Evolutionary conservation across 2,329 filamentous ascomycete species (phyloP).

Genomic region (Tolypocladium sp.): DNA sequence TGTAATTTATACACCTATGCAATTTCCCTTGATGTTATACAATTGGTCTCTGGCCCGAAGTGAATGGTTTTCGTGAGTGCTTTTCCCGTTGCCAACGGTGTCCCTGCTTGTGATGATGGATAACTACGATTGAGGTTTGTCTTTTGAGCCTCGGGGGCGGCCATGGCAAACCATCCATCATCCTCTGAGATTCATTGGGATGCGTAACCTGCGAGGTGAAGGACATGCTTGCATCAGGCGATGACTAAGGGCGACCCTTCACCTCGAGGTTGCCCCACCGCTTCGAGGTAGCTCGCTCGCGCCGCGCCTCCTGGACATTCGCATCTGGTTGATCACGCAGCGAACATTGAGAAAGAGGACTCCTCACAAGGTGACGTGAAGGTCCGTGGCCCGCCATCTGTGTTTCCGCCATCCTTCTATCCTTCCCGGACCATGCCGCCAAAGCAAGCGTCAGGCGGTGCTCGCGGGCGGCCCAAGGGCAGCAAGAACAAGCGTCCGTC

Average conservation of each 20-base stretch:
- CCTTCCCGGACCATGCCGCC: slow-evolving; percentile 28
- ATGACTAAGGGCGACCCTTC: background rate
- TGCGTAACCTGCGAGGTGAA: too few relatives aligned
- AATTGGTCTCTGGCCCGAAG: background rate
- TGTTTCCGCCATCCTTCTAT: background rate
- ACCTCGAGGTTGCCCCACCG: background rate
- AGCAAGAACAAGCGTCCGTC: slow-evolving; percentile 14
- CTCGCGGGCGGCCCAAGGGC: slow-evolving; percentile 26
- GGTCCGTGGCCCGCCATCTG: too few relatives aligned
- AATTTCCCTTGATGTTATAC: slow-evolving; percentile 36
- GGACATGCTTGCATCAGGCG: background rate
- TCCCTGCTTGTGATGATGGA: too few relatives aligned
- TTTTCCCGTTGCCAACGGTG: too few relatives aligned
- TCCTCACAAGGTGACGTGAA: background rate
- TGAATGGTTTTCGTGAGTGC: too few relatives aligned
- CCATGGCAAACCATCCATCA: background rate
- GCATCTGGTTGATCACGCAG: background rate
- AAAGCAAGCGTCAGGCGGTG: slow-evolving; percentile 24
- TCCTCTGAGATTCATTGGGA: background rate
- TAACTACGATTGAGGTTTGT: too few relatives aligned
- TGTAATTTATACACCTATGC: slow-evolving; percentile 56
- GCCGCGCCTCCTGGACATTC: background rate
- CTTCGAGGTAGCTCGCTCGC: background rate
- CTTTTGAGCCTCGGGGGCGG: too few relatives aligned
- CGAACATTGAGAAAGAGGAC: background rate